These are phyloP conservation scores for Meyerozyma sp. DNA, from an alignment of 1,139 yeast genomes.

Conservation along the genomic window DNA sequence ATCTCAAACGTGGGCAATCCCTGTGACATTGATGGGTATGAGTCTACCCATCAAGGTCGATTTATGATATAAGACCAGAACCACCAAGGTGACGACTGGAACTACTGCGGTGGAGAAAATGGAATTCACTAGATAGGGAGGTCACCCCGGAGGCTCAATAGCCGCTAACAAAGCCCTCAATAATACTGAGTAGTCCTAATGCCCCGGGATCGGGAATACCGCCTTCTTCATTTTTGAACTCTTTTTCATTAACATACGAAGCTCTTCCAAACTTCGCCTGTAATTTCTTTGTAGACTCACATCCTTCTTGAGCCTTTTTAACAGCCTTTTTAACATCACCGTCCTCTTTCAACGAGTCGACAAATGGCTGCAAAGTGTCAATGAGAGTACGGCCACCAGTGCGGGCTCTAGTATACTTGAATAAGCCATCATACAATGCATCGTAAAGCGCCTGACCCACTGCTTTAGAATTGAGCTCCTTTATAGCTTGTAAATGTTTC, in stretches of 20 bases:
- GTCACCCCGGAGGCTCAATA: neutral
- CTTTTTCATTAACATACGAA: conserved; percentile 71
- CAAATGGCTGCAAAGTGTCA: conserved; percentile 86
- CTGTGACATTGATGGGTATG: neutral
- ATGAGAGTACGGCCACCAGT: conserved; percentile 86
- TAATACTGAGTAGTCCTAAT: conserved; percentile 63
- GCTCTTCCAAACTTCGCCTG: conserved; percentile 93
- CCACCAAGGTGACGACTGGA: neutral
- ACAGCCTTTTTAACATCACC: conserved; percentile 55
- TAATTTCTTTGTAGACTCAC: conserved; percentile 64
- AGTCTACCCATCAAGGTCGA: neutral
- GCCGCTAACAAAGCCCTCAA: conserved; percentile 43
- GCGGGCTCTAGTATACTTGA: conserved; percentile 83
- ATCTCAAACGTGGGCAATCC: conserved; percentile 6
- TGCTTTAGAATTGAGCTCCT: conserved; percentile 15
- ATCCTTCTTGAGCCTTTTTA: conserved; percentile 67
- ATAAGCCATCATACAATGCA: conserved; percentile 50
- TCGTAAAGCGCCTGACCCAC: conserved; percentile 28
- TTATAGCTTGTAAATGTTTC: conserved; percentile 28
- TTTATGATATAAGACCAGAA: neutral
- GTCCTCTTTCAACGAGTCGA: conserved; percentile 49
- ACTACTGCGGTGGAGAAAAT: neutral
- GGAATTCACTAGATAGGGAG: too few species aligned
- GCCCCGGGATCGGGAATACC: conserved; percentile 95
- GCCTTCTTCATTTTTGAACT: conserved; percentile 39